phyloP scores from a whole-genome alignment of 495 filamentous ascomycete species.

The Pyrenula aspistea region DNA sequence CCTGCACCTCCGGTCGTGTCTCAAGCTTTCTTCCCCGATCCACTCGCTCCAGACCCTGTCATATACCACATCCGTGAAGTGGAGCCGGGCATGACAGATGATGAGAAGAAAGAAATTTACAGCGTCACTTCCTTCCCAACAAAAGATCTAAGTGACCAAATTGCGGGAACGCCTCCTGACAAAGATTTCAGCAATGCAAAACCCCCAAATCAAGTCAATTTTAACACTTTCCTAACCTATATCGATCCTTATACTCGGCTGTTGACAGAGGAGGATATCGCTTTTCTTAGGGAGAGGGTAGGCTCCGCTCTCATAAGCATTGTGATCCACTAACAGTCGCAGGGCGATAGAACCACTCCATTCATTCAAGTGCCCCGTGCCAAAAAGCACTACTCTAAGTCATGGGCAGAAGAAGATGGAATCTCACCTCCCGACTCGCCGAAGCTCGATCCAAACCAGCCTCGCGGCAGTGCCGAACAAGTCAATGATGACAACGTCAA shows the following conservation, averaged over 20 bases:
- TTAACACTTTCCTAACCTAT: conserved; percentile 76
- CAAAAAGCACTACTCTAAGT: conserved; percentile 70
- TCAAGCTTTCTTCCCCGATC: conserved; percentile 83
- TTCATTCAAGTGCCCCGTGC: conserved; percentile 83
- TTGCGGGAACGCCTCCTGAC: conserved; percentile 80
- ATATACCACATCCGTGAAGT: conserved; percentile 83
- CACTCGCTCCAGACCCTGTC: conserved; percentile 82
- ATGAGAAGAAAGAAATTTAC: conserved; percentile 74
- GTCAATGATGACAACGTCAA: conserved; percentile 76
- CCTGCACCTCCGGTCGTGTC: conserved; percentile 64
- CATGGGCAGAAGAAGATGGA: conserved; percentile 91
- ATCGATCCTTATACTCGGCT: conserved; percentile 85
- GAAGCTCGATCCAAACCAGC: conserved; percentile 63
- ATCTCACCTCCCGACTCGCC: conserved; percentile 48
- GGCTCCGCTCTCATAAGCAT: conserved; percentile 10
- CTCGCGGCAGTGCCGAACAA: conserved; percentile 71
- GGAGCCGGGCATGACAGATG: conserved; percentile 59
- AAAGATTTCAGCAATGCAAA: conserved; percentile 93
- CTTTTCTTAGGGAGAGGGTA: conserved; percentile 76
- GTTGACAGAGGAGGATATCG: conserved; percentile 87
- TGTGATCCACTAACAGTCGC: conserved; percentile 9
- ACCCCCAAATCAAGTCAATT: conserved; percentile 83
- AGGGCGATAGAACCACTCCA: conserved; percentile 68
- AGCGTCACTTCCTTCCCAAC: conserved; percentile 74
- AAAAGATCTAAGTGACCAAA: conserved; percentile 68